Evolutionary conservation across 345 rosid species (phyloP).

Genomic region (Eucalyptus decipiens): DNA sequence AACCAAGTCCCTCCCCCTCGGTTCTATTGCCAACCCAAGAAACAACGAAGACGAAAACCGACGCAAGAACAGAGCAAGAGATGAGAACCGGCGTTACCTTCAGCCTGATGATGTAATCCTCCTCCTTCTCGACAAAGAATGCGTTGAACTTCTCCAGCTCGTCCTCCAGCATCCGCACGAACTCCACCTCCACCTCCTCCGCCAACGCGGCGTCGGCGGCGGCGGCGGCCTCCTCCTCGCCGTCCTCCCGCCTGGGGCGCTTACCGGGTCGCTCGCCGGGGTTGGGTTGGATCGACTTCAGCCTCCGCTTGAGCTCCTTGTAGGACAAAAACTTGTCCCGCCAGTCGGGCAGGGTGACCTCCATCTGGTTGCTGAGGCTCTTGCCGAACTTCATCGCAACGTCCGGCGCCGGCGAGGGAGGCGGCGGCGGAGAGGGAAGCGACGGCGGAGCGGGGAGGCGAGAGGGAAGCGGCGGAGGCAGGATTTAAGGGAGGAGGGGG

Average conservation of each 20-base stretch:
- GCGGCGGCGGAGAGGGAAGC: neutral
- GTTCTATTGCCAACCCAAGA: neutral
- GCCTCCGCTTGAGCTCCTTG: conserved; percentile 37
- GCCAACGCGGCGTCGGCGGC: neutral
- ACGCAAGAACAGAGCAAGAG: neutral
- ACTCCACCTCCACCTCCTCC: conserved; percentile 11
- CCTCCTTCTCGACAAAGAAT: conserved; percentile 95
- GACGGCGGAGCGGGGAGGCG: neutral
- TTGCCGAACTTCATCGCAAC: conserved; percentile 33
- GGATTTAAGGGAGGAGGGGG: neutral
- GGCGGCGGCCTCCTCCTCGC: neutral
- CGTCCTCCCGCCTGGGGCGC: neutral
- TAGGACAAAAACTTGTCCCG: conserved; percentile 44
- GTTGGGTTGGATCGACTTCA: conserved; percentile 16
- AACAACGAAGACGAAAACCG: neutral
- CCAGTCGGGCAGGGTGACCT: conserved; percentile 35
- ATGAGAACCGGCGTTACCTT: conserved; percentile 34
- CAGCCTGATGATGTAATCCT: conserved; percentile 78
- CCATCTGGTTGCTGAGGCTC: conserved; percentile 46
- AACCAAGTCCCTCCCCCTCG: neutral
- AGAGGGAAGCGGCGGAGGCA: neutral
- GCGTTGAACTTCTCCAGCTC: conserved; percentile 91
- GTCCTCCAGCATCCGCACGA: conserved; percentile 41
- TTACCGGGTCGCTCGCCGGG: neutral
- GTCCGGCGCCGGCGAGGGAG: neutral